Percentiles rank a stretch among this genome's conserved stretches.
These are phyloP conservation scores for Odonthalia washingtoniensis DNA, from an alignment of 31 red algal genomes.

Conservation along the genomic window DNA sequence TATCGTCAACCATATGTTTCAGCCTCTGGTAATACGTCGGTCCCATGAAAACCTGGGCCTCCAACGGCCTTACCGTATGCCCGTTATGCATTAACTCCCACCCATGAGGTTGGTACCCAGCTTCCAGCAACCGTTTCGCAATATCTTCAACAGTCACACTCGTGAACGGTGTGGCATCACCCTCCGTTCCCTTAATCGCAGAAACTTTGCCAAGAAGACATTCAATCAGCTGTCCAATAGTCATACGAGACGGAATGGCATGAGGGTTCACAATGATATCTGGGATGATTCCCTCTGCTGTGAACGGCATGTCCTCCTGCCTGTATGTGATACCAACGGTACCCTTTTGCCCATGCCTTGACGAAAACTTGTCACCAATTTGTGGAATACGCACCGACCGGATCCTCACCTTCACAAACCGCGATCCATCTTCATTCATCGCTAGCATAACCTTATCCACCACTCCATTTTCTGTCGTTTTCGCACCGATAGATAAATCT, in stretches of 20 bases:
- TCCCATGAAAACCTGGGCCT: conserved; percentile 96
- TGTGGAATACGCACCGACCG: conserved; percentile 92
- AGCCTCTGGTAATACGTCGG: conserved; percentile 96
- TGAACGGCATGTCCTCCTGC: conserved; percentile 99
- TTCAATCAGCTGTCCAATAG: conserved; percentile 97
- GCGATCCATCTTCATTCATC: conserved; percentile 83
- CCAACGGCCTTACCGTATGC: conserved; percentile 88
- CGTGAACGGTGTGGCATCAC: conserved; percentile 95
- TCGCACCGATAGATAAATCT: conserved; percentile 84
- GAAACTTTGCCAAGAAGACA: conserved; percentile 87
- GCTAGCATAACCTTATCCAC: conserved; percentile 97
- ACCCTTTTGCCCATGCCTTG: conserved; percentile 98
- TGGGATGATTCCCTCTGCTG: conserved; percentile 87
- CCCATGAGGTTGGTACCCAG: conserved; percentile 97
- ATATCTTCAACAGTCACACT: conserved; percentile 94
- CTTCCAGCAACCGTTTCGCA: conserved; percentile 56
- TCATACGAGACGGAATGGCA: conserved; percentile 99
- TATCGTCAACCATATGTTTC: conserved; percentile 99
- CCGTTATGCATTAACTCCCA: conserved; percentile 98
- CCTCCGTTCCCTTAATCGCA: conserved; percentile 87
- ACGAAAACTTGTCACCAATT: conserved; percentile 99
- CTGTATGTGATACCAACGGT: conserved; percentile 85
- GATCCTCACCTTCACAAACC: conserved; percentile 90
- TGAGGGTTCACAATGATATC: conserved; percentile 99
- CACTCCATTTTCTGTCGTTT: conserved; percentile 91